phyloP scores from a whole-genome alignment of 2,329 filamentous ascomycete genomes.

The Pseudofabraea citricarpa region DNA sequence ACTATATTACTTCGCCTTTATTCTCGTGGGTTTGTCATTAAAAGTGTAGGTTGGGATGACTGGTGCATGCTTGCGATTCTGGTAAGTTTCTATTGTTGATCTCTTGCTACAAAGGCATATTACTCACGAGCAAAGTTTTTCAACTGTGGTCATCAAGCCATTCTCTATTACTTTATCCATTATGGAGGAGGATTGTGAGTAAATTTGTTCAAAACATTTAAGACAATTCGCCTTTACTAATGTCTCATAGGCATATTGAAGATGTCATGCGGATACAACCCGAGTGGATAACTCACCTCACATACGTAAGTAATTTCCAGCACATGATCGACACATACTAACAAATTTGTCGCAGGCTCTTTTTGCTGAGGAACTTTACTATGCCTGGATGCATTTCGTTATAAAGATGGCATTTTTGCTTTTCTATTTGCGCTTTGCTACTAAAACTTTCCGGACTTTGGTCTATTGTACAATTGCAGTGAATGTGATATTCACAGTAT shows the following conservation, averaged over 20 bases:
- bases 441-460: constrained; percentile 17
- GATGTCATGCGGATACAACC: constrained; percentile 2
- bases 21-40: constrained; percentile 5
- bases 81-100: background rate
- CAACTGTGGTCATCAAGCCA: constrained; percentile 10
- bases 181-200: constrained; percentile 8
- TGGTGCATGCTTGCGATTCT: constrained; percentile 11
- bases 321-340: background rate
- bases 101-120: background rate
- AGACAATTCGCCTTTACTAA: background rate
- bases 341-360: constrained; percentile 13
- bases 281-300: constrained; percentile 6
- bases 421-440: constrained; percentile 27
- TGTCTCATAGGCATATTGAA: background rate
- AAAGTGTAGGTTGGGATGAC: constrained; percentile 12
- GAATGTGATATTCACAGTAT: constrained; percentile 22
- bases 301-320: constrained; percentile 1
- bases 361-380: constrained; percentile 28
- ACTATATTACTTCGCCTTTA: constrained; percentile 10
- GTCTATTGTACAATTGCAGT: constrained; percentile 23
- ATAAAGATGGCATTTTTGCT: constrained; percentile 30
- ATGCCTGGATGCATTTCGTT: constrained; percentile 26
- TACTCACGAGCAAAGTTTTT: constrained; percentile 8
- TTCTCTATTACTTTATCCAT: constrained; percentile 11
- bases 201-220: background rate